phyloP scores from a whole-genome alignment of 2,329 filamentous ascomycete genomes.

The Metarhizium anisopliae region DNA sequence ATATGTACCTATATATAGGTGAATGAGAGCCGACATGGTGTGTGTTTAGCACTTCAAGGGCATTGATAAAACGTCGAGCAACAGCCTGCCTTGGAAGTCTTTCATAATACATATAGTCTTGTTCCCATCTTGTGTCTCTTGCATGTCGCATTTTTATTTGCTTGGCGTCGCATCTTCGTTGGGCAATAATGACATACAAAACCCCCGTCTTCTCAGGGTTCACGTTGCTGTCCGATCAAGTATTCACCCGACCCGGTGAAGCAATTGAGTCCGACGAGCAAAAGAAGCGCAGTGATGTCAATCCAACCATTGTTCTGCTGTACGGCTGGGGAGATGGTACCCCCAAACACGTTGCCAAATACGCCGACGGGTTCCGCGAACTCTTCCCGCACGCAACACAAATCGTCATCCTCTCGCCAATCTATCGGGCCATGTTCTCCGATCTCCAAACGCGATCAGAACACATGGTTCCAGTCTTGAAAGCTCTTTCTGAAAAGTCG shows the following conservation, averaged over 20 bases:
- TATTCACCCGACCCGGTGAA: conserved; percentile 33
- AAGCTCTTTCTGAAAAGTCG: conserved; percentile 19
- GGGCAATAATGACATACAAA: neutral
- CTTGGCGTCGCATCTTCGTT: neutral
- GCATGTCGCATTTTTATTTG: neutral
- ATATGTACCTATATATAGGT: neutral
- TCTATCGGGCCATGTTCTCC: conserved; percentile 35
- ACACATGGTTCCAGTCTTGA: conserved; percentile 36
- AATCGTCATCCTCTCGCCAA: conserved; percentile 41
- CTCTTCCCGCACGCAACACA: conserved; percentile 43
- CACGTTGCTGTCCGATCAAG: conserved; percentile 35
- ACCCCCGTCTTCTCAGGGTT: conserved; percentile 30
- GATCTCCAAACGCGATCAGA: conserved; percentile 32
- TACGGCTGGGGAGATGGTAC: conserved; percentile 50
- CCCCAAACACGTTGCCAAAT: conserved; percentile 47
- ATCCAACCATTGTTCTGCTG: conserved; percentile 40
- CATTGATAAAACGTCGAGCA: neutral
- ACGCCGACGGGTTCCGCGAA: conserved; percentile 39
- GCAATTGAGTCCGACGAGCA: conserved; percentile 10
- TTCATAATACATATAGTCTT: neutral
- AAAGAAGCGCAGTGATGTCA: conserved; percentile 6
- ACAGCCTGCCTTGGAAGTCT: neutral
- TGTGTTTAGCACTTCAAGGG: neutral
- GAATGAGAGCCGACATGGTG: neutral
- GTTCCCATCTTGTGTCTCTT: neutral